Evolutionary conservation across 2,329 filamentous ascomycete genomes (phyloP).

Genomic region (Conoideocrella luteorostrata): DNA sequence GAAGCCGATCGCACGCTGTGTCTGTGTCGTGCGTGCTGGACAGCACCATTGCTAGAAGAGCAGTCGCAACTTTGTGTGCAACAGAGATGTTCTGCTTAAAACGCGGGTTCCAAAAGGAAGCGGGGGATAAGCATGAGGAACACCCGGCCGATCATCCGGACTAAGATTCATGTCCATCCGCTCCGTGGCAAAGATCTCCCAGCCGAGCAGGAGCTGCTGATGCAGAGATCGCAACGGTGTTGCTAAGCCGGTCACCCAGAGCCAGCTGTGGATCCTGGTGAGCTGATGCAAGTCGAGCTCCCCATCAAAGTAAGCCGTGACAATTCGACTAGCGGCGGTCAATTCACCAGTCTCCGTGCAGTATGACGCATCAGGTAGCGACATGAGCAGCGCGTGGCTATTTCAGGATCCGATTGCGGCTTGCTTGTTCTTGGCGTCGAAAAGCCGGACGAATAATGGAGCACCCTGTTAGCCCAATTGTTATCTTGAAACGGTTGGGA

Average conservation of each 20-base stretch:
- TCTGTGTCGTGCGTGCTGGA: not conserved
- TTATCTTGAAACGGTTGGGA: not conserved
- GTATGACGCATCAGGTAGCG: slow-evolving; percentile 32
- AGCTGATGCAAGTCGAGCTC: slow-evolving; percentile 12
- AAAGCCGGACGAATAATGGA: not conserved
- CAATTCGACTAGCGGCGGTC: slow-evolving; percentile 1
- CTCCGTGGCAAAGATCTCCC: slow-evolving; percentile 22
- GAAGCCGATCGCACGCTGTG: slow-evolving; percentile 1
- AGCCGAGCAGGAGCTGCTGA: slow-evolving; percentile 1
- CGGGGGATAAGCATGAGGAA: slow-evolving; percentile 28
- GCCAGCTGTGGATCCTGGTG: slow-evolving; percentile 6
- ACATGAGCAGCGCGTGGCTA: not conserved
- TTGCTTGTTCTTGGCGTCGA: not conserved
- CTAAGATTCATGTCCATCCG: too few relatives aligned
- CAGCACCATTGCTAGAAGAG: not conserved
- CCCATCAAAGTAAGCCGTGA: slow-evolving; percentile 5
- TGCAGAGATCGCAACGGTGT: not conserved
- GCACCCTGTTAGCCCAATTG: not conserved
- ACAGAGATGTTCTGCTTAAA: slow-evolving; percentile 6
- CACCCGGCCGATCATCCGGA: slow-evolving; percentile 16
- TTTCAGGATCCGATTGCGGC: not conserved
- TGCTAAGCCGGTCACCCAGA: not conserved
- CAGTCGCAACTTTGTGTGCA: not conserved
- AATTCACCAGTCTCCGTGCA: slow-evolving; percentile 9
- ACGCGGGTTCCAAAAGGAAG: slow-evolving; percentile 23